Conservation (phyloP, 805 yeast species). For the Jamesozyma piceae region DNA sequence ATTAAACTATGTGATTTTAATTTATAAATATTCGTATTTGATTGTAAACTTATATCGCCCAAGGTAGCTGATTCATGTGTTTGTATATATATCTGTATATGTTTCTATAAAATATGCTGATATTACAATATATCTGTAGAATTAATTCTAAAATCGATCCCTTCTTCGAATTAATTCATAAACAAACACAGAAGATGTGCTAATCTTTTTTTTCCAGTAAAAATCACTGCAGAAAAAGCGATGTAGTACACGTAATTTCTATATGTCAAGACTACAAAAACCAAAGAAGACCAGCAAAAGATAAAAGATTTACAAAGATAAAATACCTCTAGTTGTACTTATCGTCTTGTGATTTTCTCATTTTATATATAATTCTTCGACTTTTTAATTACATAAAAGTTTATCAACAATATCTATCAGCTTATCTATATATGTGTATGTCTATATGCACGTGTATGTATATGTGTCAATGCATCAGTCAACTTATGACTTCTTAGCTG, state of each 20-base stretch:
- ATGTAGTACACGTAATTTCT: not conserved
- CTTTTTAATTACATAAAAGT: no score
- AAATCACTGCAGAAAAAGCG: not conserved
- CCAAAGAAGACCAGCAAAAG: no score
- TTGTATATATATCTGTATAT: not conserved
- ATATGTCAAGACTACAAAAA: not conserved
- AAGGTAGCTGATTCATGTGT: not conserved
- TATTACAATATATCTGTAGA: no score
- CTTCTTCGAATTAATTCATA: no score
- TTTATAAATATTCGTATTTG: no score
- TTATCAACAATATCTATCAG: no score
- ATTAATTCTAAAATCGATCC: no score
- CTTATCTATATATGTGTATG: no score
- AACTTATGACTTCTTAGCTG: constrained; percentile 14
- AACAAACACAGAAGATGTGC: not conserved
- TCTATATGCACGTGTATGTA: not conserved
- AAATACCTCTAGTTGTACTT: no score
- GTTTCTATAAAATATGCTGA: not conserved
- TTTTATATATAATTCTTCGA: no score
- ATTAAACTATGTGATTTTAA: not conserved
- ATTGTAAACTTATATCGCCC: not conserved
- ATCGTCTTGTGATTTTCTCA: no score
- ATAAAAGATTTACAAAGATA: no score
- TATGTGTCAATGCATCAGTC: not conserved
- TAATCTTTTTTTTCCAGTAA: not conserved